Conservation (phyloP, 768 basidiomycete species). For the Boletus rubropictus region DNA sequence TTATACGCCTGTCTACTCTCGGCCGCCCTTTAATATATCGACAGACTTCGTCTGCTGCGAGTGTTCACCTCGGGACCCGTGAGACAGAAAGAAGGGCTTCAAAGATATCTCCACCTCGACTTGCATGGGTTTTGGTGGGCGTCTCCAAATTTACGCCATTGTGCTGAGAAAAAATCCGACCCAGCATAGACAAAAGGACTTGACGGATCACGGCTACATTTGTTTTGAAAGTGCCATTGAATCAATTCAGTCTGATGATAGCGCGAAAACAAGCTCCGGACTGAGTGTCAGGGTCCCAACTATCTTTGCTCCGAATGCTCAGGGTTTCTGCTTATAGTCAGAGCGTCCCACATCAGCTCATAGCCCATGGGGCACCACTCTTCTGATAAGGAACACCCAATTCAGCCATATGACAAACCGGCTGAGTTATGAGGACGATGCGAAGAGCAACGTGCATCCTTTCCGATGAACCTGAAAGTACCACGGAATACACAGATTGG, state of each 20-base stretch:
- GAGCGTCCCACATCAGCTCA: constrained; percentile 14
- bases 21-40: constrained; percentile 8
- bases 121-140: constrained; percentile 1
- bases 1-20: neutral
- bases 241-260: constrained; percentile 4
- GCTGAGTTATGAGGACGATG: constrained; percentile 5
- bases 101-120: constrained; percentile 11
- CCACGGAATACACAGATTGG: constrained; percentile 23
- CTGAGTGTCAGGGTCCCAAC: constrained; percentile 18
- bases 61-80: constrained; percentile 3
- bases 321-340: constrained; percentile 24
- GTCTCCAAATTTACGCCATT: constrained; percentile 5
- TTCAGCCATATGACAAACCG: constrained; percentile 30
- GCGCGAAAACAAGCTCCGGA: constrained; percentile 8
- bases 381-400: constrained; percentile 27
- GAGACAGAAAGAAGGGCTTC: constrained; percentile 6
- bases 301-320: constrained; percentile 24
- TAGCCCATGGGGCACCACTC: constrained; percentile 6
- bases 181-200: neutral
- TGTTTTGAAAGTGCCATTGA: neutral
- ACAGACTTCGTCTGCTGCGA: no score
- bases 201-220: constrained; percentile 6
- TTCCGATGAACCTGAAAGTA: constrained; percentile 15
- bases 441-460: constrained; percentile 15
- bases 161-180: neutral